Evolutionary conservation across 1,284 basidiomycete species (phyloP).

Genomic region (Vanrija pseudolonga): DNA sequence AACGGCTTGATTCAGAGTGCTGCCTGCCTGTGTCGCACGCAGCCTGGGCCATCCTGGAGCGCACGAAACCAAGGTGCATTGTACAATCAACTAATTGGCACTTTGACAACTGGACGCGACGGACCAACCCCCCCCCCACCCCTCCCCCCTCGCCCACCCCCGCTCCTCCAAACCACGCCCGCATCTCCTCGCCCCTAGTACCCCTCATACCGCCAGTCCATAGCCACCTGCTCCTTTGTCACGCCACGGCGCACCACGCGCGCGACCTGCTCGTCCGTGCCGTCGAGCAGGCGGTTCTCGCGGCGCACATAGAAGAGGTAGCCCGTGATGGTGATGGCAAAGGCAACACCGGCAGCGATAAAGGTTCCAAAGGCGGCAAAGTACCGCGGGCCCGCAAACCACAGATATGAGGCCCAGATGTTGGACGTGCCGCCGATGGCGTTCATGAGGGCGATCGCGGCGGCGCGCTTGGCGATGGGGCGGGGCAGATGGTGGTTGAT

Average conservation of each 20-base stretch:
- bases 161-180: no score
- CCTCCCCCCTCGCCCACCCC: no score
- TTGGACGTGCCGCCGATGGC: constrained; percentile 28
- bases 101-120: no score
- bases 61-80: no score
- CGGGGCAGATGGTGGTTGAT: constrained; percentile 33
- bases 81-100: no score
- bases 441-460: constrained; percentile 30
- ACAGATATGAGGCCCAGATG: constrained; percentile 17
- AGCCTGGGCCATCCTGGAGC: no score
- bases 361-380: constrained; percentile 22
- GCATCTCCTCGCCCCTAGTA: constrained; percentile 10
- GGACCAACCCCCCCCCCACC: no score
- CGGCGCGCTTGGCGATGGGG: constrained; percentile 32
- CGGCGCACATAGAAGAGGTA: constrained; percentile 11
- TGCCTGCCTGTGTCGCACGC: no score
- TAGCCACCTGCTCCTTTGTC: constrained; percentile 22
- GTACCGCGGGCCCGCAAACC: constrained; percentile 14
- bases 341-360: constrained; percentile 10
- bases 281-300: constrained; percentile 15
- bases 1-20: no score
- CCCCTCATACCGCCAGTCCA: constrained; percentile 24
- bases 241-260: constrained; percentile 8
- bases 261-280: neutral
- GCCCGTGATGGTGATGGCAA: constrained; percentile 14